Percentiles rank a stretch among this genome's conserved stretches.
These are phyloP conservation scores for Podochytrium sp. DNA, from an alignment of 192 early-diverging fungal species.

Conservation along the genomic window DNA sequence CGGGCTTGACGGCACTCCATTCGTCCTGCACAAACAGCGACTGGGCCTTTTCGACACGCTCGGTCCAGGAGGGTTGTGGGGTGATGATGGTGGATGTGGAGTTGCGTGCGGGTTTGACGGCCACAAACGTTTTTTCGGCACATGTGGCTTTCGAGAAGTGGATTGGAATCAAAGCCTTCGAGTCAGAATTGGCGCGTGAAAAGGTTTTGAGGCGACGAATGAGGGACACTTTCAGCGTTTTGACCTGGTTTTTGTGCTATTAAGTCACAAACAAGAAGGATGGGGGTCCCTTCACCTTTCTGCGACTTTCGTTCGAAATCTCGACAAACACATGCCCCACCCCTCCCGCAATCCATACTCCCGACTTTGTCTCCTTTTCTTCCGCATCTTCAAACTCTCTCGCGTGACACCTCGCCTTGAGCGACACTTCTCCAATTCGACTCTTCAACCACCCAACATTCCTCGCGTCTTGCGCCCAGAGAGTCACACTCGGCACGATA, in stretches of 20 bases:
- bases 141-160: slow-evolving; percentile 39
- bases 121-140: slow-evolving; percentile 27
- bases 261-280: background rate
- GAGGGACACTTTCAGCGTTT: slow-evolving; percentile 36
- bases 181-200: slow-evolving; percentile 1
- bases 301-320: slow-evolving; percentile 35
- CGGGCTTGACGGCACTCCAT: slow-evolving; percentile 46
- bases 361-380: background rate
- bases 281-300: slow-evolving; percentile 30
- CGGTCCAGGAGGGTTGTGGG: slow-evolving; percentile 24
- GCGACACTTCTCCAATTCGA: slow-evolving; percentile 37
- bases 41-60: background rate
- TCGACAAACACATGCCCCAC: slow-evolving; percentile 44
- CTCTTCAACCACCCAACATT: slow-evolving; percentile 35
- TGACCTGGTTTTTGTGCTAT: slow-evolving; percentile 26
- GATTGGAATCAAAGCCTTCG: slow-evolving; percentile 35
- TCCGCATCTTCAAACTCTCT: slow-evolving; percentile 11
- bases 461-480: slow-evolving; percentile 7
- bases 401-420: slow-evolving; percentile 33
- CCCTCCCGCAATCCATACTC: slow-evolving; percentile 36
- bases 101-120: background rate
- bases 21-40: background rate
- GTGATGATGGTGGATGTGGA: slow-evolving; percentile 2
- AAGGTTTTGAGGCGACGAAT: slow-evolving; percentile 53
- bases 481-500: slow-evolving; percentile 20